These are phyloP conservation scores for Pezicula radicicola DNA, from an alignment of 2,329 filamentous ascomycete genomes.

Conservation along the genomic window DNA sequence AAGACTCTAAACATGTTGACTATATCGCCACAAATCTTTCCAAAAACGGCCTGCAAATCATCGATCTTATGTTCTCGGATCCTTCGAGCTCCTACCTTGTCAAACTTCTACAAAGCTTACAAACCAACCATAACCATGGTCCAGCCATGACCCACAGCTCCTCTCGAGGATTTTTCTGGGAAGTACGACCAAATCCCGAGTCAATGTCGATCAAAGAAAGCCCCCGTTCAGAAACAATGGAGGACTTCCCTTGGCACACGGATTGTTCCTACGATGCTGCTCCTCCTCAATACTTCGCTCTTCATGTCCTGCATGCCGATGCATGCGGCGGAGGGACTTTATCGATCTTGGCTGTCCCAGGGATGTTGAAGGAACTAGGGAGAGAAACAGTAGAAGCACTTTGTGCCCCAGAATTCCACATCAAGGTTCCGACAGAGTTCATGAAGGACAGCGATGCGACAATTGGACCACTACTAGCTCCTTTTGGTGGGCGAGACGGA, in stretches of 20 bases:
- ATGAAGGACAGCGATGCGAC: slow-evolving; percentile 22
- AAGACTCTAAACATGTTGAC: too few relatives aligned
- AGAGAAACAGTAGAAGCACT: slow-evolving; percentile 11
- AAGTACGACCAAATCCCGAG: slow-evolving; percentile 21
- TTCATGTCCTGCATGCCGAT: slow-evolving; percentile 25
- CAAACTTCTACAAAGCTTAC: slow-evolving; percentile 12
- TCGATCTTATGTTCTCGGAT: slow-evolving; percentile 17
- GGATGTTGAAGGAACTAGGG: slow-evolving; percentile 14
- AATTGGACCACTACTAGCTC: slow-evolving; percentile 20
- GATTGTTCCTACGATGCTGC: slow-evolving; percentile 24
- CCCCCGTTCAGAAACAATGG: slow-evolving; percentile 22
- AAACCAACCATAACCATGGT: slow-evolving; percentile 13
- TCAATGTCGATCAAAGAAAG: slow-evolving; percentile 7
- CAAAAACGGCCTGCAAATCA: slow-evolving; percentile 16
- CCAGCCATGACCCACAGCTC: slow-evolving; percentile 21
- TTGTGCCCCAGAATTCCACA: slow-evolving; percentile 15
- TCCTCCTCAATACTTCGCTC: slow-evolving; percentile 25
- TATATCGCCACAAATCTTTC: slow-evolving; percentile 7
- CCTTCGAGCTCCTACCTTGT: slow-evolving; percentile 18
- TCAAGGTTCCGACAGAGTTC: slow-evolving; percentile 30
- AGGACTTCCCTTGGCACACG: slow-evolving; percentile 30
- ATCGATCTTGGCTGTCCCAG: slow-evolving; percentile 15
- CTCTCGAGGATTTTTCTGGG: slow-evolving; percentile 25
- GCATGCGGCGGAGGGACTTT: slow-evolving; percentile 20
- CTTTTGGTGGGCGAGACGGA: slow-evolving; percentile 5